Percentiles rank a stretch among this genome's conserved stretches.
Conservation (phyloP, 257 asterid genomes). For the Anisodus tanguticus region DNA sequence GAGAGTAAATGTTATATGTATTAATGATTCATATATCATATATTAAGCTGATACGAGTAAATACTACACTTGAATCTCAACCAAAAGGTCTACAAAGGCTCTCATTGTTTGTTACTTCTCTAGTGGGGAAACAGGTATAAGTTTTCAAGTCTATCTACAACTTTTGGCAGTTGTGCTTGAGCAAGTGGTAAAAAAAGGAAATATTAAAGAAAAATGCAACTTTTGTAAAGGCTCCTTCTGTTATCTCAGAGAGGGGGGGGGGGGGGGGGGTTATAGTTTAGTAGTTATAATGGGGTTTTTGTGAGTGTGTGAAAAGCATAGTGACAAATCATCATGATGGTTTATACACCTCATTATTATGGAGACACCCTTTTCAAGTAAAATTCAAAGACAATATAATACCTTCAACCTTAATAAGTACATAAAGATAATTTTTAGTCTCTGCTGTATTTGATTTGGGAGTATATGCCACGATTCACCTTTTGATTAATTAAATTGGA, state of each 20-base stretch:
- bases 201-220: conserved; percentile 31
- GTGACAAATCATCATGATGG: conserved; percentile 38
- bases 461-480: conserved; percentile 24
- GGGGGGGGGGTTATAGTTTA: conserved; percentile 24
- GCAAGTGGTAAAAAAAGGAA: conserved; percentile 39
- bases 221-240: conserved; percentile 40
- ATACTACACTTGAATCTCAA: not conserved
- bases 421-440: conserved; percentile 11
- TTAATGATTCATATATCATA: not conserved
- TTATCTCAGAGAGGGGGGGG: conserved; percentile 35
- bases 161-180: conserved; percentile 7
- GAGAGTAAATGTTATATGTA: too few species aligned
- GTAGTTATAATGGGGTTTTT: conserved; percentile 39
- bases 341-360: conserved; percentile 40
- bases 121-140: not conserved
- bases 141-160: not conserved
- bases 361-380: conserved; percentile 27
- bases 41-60: not conserved
- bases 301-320: conserved; percentile 40
- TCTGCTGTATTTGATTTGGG: not conserved
- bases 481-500: not conserved
- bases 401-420: not conserved
- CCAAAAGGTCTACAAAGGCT: not conserved
- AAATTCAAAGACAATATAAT: conserved; percentile 8
- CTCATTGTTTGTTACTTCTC: not conserved